Evolutionary conservation across 2,329 filamentous ascomycete species (phyloP), one percentile per base, ranked within the genome.

Genomic region (Fusarium brevicatenulatum): DNA sequence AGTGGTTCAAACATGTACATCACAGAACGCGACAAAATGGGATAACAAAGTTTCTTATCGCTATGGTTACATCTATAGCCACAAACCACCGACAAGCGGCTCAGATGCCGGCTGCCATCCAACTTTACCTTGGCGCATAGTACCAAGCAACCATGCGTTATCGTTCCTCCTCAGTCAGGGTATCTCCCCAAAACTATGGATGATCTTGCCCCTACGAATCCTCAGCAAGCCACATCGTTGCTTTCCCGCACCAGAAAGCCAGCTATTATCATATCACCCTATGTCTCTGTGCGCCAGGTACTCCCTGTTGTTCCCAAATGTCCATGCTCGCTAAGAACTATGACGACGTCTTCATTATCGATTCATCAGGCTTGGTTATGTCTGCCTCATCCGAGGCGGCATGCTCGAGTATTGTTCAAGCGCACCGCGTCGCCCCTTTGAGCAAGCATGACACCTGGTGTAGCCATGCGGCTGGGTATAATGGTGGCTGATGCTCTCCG

Each of bases 381-480:
- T 37, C 43, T 60, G 53, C 63, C 70, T 68, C 54, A 49, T 62
- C 58, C n/a, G 63, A 74, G 62, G 65, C 61, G 62, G 62, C 55
- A 63, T 68, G 64, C 64, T 65, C 54, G 40, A 62, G 46, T 39
- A 32, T 68, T 57, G 52, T 62, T 62, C 40, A 44, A 61, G 61
- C 53, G 67, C 47, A 47, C 63, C 69, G 61, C 52, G 50, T 59
- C 37, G 53, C 46, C 71, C 52, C 64, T 69, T 50, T 61, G 63
- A 70, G 70, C 70, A 75, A 75, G 40, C 68, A 76, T 67, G 61
- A 56, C 66, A 72, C 71, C 71, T 67, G 57, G 53, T 56, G 54
- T 74, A 76, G 72, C 74, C 76, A 72, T 72, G 65, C 44, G 76
- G 76, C 76, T 66, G 76, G 76, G 76, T 77, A 77, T 77, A 75